phyloP scores from a whole-genome alignment of 2,329 filamentous ascomycete species.

The Neoscytalidium dimidiatum region DNA sequence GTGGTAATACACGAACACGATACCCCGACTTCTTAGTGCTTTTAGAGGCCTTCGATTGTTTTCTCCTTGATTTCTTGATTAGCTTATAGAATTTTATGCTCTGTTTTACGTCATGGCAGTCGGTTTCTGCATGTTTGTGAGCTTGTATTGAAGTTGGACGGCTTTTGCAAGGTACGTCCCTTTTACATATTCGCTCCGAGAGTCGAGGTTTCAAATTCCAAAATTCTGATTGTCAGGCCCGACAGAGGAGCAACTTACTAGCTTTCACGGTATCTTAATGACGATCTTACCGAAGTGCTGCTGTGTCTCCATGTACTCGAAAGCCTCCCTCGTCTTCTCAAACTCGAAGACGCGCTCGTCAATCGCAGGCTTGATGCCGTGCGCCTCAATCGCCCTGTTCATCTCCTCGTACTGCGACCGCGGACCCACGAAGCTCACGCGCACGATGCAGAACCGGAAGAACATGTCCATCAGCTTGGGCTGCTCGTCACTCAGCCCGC shows the following conservation, averaged over 20 bases:
- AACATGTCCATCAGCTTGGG: constrained; percentile 57
- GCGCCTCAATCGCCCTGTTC: constrained; percentile 59
- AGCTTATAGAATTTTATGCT: too few relatives aligned
- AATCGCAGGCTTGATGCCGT: constrained; percentile 60
- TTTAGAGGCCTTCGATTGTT: neutral
- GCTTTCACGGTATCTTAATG: constrained; percentile 38
- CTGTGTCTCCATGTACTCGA: constrained; percentile 51
- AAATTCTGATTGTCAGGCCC: too few relatives aligned
- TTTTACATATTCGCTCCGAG: too few relatives aligned
- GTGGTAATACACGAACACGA: neutral
- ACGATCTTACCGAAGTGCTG: constrained; percentile 49
- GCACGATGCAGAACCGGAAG: constrained; percentile 54
- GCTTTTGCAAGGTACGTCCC: too few relatives aligned
- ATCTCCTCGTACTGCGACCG: constrained; percentile 61
- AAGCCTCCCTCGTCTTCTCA: constrained; percentile 53
- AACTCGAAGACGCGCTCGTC: constrained; percentile 60
- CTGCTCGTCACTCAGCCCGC: constrained; percentile 49
- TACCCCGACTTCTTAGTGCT: neutral
- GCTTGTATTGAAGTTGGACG: too few relatives aligned
- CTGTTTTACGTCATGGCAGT: too few relatives aligned
- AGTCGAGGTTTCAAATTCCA: too few relatives aligned
- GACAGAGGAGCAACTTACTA: too few relatives aligned
- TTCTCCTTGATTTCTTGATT: neutral
- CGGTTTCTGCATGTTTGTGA: too few relatives aligned
- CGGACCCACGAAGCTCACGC: constrained; percentile 60